These are phyloP conservation scores for Ustilago xerochloae DNA, from an alignment of 1,284 basidiomycete genomes.

Conservation along the genomic window DNA sequence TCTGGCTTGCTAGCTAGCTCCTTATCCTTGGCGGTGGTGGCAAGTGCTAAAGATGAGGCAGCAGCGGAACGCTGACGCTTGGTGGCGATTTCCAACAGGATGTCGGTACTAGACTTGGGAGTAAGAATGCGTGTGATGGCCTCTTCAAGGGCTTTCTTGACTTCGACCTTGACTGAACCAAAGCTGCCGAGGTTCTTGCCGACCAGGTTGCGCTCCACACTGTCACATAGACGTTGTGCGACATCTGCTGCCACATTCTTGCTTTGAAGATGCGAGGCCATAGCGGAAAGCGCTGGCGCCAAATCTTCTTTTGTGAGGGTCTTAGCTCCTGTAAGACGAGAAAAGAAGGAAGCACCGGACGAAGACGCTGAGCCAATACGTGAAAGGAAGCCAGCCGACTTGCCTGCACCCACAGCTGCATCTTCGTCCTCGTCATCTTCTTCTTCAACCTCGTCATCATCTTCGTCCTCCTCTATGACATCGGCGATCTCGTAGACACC, in stretches of 20 bases:
- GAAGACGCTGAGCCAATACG: conserved; percentile 69
- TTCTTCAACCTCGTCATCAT: conserved; percentile 72
- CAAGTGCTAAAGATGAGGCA: conserved; percentile 61
- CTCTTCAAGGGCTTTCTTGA: conserved; percentile 83
- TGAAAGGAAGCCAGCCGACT: conserved; percentile 73
- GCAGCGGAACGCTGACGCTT: conserved; percentile 67
- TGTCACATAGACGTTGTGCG: conserved; percentile 90
- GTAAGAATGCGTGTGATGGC: conserved; percentile 93
- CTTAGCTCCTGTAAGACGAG: conserved; percentile 77
- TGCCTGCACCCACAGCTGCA: conserved; percentile 20
- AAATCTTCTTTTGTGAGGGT: conserved; percentile 84
- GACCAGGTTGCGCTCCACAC: conserved; percentile 86
- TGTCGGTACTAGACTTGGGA: conserved; percentile 94
- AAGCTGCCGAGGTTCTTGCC: conserved; percentile 74
- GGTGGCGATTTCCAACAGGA: conserved; percentile 78
- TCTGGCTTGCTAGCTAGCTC: conserved; percentile 73
- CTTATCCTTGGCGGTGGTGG: conserved; percentile 57
- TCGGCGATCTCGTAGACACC: conserved; percentile 95
- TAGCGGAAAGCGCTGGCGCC: conserved; percentile 86
- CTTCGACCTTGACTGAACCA: conserved; percentile 79
- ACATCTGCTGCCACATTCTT: conserved; percentile 99
- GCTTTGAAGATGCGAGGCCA: conserved; percentile 97
- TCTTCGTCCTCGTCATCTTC: conserved; percentile 72
- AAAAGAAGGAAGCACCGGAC: conserved; percentile 51
- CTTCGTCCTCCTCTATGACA: conserved; percentile 71